Evolutionary conservation across 129 eudicot species (phyloP), one percentile per base, ranked within the genome.

Genomic region (Escallonia rubra): DNA sequence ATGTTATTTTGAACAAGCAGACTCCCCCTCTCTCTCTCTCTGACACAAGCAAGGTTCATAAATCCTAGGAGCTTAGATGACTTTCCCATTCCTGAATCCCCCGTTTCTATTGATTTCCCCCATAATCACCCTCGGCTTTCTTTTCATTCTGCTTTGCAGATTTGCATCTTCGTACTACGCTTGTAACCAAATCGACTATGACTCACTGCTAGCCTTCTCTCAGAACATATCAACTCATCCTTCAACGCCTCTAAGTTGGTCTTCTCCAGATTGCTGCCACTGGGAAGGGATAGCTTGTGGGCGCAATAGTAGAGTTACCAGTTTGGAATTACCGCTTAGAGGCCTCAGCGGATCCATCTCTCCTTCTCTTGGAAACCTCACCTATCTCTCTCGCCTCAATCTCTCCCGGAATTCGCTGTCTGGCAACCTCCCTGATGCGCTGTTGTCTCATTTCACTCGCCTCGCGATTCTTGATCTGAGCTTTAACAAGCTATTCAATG

Each of bases 271-370:
- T 43, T 86, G 91, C 64, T 86, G 91, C 59, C 39, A 3, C 8
- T 82, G 91, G 91, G 88, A 76, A 65, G 91, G 88, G 3, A 64
- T 82, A 10, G 41, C 55, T 6, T 86, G 91, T 64, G 83, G 76
- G 57, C 57, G 9, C 12, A 41, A 54, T 8, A 72, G 74, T 10
- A 71, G 82, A 23, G 86, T 83, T 0, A 72, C 61, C 61, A 23
- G 53, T 15, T 47, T 86, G 11, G 72, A 69, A 55, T 64, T 86
- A 4, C 94, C 94, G 0, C 61, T 65, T 12, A 59, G 73, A 43
- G 84, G 89, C 40, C 80, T 86, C 9, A 34, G 10, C 0, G 86
- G 89, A 0, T 14, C 5, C 70, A 61, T 79, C 44, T 44, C 78
- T 9, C 49, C 65, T 23, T 71, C 80, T 47, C 46, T 86, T 16